Conservation (phyloP, 192 early-diverging fungal genomes). For the Coemansia nantahalensis region DNA sequence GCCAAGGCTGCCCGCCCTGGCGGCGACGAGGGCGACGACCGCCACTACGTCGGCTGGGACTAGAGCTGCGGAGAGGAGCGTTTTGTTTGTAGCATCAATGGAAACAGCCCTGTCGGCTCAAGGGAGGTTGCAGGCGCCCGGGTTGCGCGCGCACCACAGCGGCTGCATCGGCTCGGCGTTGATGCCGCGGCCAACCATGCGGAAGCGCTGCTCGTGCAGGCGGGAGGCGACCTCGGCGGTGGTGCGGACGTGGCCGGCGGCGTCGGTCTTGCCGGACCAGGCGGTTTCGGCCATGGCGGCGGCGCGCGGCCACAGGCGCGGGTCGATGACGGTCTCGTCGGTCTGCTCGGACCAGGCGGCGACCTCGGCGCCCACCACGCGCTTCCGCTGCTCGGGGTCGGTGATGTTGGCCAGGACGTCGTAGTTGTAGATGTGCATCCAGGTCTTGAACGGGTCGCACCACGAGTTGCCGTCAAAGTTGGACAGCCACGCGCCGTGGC, state of each 20-base stretch:
- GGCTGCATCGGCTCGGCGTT: constrained; percentile 70
- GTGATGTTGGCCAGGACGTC: constrained; percentile 60
- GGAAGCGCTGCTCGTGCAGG: constrained; percentile 69
- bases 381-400: constrained; percentile 49
- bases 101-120: too few relatives aligned
- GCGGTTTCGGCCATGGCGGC: constrained; percentile 64
- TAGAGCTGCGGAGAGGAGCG: too few relatives aligned
- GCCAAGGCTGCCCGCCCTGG: not conserved
- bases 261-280: constrained; percentile 67
- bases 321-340: constrained; percentile 58
- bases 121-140: constrained; percentile 51
- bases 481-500: constrained; percentile 70
- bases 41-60: constrained; percentile 1
- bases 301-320: constrained; percentile 68
- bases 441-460: constrained; percentile 73
- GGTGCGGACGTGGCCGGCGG: constrained; percentile 52
- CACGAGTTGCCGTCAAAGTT: constrained; percentile 67
- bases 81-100: too few relatives aligned
- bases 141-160: constrained; percentile 68
- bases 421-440: constrained; percentile 69
- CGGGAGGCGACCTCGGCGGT: constrained; percentile 61
- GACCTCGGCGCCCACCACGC: constrained; percentile 65
- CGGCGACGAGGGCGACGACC: not conserved
- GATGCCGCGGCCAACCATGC: constrained; percentile 66
- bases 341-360: constrained; percentile 71